Evolutionary conservation across 176 grass and related monocot species (phyloP), one percentile per base, ranked within the genome.

Genomic region (Luzula sylvatica): DNA sequence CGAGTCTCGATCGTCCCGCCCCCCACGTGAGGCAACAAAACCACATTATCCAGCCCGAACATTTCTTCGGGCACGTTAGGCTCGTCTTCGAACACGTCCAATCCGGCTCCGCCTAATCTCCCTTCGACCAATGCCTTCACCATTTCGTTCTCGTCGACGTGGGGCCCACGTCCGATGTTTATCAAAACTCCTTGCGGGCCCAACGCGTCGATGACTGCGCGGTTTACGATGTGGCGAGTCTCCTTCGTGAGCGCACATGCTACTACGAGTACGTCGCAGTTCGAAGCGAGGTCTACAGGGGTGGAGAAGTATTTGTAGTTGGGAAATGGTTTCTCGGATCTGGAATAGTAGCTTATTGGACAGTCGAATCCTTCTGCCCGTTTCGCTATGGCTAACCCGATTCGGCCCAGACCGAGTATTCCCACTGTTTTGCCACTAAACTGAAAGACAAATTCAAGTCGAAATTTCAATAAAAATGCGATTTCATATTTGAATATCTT

Each of bases 401-500:
- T 96, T 74, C 84, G 78, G 64, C 92, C 92, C 53, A 96, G 53
- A 28, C 85, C 92, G 17, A 96, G 71, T 72, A 96, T 80, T 38
- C 65, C 81, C 44, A 96, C 46, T 72, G 67, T 86, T 73, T 89
- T 96, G 43, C 92, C 92, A 77, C 74, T 86, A 66, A 89, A 89
- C 92, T 89, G 75, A 81, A 48, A 74, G 23, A 1, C 23, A 50
- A 22, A 58, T 52, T 42, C 23, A 57, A n/a, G n/a, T n/a, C n/a
- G n/a, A n/a, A n/a, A n/a, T n/a, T n/a, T n/a, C n/a, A n/a, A n/a
- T n/a, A n/a, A n/a, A n/a, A n/a, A 23, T 7, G 15, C 32, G 23
- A 6, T 3, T 7, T 14, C 26, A 23, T 14, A 42, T 11, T 61
- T 4, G 11, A 42, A 21, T 43, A 61, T 24, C 28, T 30, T 64